Evolutionary conservation across 2,329 filamentous ascomycete species (phyloP).

Genomic region (Microdochium bolleyi): DNA sequence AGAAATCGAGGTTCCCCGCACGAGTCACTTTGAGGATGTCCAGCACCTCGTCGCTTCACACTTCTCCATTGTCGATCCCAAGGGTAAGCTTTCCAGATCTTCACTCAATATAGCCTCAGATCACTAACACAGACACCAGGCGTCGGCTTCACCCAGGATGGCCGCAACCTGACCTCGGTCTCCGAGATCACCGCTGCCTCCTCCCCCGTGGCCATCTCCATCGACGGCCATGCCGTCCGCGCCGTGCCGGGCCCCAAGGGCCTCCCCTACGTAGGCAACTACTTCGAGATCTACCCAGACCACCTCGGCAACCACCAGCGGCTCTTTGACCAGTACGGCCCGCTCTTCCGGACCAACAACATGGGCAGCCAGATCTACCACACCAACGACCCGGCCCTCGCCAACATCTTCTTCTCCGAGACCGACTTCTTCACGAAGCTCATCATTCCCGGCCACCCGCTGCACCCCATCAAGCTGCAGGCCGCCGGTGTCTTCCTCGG

Average conservation of each 20-base stretch:
- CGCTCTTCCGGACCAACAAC: conserved; percentile 41
- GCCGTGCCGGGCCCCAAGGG: conserved; percentile 40
- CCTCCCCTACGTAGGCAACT: conserved; percentile 42
- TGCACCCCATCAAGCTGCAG: conserved; percentile 31
- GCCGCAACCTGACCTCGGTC: conserved; percentile 19
- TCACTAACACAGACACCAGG: conserved; percentile 14
- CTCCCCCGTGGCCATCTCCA: conserved; percentile 30
- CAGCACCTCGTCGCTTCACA: conserved; percentile 30
- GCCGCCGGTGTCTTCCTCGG: conserved; percentile 35
- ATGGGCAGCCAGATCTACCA: conserved; percentile 40
- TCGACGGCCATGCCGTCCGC: conserved; percentile 40
- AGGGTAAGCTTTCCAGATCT: conserved; percentile 17
- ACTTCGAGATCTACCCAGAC: conserved; percentile 47
- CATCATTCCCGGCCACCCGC: conserved; percentile 40
- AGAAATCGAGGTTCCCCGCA: conserved; percentile 26
- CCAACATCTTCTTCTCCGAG: conserved; percentile 37
- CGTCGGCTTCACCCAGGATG: conserved; percentile 25
- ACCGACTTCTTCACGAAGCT: conserved; percentile 45
- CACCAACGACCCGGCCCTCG: conserved; percentile 40
- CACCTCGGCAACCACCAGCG: conserved; percentile 49
- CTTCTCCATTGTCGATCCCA: conserved; percentile 33
- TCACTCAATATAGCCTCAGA: neutral
- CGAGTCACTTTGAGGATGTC: conserved; percentile 26
- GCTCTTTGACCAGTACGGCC: conserved; percentile 43
- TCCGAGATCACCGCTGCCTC: conserved; percentile 24